Conservation (phyloP, 345 rosid genomes). For the Euphorbia pulcherrima region DNA sequence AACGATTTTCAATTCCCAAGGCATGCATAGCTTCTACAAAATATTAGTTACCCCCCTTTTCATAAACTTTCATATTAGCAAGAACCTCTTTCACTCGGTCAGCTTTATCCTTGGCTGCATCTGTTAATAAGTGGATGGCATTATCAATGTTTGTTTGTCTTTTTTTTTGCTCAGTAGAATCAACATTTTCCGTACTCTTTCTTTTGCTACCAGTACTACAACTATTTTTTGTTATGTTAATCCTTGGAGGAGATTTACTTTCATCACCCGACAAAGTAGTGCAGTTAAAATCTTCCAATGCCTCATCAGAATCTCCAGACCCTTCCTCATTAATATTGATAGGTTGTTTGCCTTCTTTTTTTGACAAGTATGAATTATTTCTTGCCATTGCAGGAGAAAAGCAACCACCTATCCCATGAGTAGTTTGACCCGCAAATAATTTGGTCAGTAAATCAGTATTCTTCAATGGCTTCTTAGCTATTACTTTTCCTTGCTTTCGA, state of each 20-base stretch:
- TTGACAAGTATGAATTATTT: neutral
- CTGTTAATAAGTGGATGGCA: neutral
- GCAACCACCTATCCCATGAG: neutral
- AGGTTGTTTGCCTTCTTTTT: neutral
- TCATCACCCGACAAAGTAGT: neutral
- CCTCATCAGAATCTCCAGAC: neutral
- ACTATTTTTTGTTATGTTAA: too few species aligned
- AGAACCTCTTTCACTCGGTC: neutral
- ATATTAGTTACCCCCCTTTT: neutral
- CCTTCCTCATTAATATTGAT: neutral
- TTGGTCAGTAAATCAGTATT: neutral
- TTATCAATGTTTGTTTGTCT: neutral
- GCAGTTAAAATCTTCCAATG: neutral
- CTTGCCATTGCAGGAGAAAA: neutral
- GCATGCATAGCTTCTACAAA: neutral
- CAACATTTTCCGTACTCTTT: neutral
- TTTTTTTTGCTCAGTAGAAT: neutral
- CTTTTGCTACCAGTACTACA: neutral
- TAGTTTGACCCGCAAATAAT: neutral
- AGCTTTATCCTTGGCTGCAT: neutral
- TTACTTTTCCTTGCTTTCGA: neutral
- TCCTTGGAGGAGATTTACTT: neutral
- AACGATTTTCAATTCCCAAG: neutral
- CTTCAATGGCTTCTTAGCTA: neutral
- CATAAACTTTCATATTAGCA: neutral